Evolutionary conservation across 2,329 filamentous ascomycete species (phyloP).

Genomic region (Curvularia spicifera): DNA sequence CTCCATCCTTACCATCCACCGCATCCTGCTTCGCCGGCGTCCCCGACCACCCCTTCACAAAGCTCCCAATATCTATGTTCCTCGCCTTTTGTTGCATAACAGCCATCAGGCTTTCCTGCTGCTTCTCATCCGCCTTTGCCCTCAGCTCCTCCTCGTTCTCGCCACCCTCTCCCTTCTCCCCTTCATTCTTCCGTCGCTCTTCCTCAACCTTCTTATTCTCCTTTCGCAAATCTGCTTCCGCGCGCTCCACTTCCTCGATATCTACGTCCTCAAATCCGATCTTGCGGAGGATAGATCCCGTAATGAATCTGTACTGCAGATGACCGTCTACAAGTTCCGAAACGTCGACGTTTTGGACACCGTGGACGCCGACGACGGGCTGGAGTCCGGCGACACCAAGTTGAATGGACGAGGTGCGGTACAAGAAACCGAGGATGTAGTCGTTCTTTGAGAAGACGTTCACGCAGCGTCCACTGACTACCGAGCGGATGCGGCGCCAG

Average conservation of each 20-base stretch:
- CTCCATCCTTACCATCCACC: slow-evolving; percentile 3
- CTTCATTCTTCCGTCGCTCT: slow-evolving; percentile 25
- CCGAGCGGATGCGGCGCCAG: slow-evolving; percentile 78
- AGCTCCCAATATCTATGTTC: slow-evolving; percentile 25
- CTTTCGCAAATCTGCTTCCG: slow-evolving; percentile 54
- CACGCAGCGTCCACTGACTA: slow-evolving; percentile 81
- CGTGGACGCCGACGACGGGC: slow-evolving; percentile 69
- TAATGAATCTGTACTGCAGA: slow-evolving; percentile 58
- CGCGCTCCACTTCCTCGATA: slow-evolving; percentile 53
- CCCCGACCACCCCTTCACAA: slow-evolving; percentile 11
- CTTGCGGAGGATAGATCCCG: slow-evolving; percentile 58
- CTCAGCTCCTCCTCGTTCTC: slow-evolving; percentile 49
- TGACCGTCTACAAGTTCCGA: slow-evolving; percentile 59
- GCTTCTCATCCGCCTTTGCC: slow-evolving; percentile 53
- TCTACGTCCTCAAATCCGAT: slow-evolving; percentile 62
- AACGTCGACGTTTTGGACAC: slow-evolving; percentile 66
- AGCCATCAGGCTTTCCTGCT: slow-evolving; percentile 52
- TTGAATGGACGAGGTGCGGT: slow-evolving; percentile 82
- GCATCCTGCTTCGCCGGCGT: slow-evolving; percentile 5
- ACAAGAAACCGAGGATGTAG: slow-evolving; percentile 84
- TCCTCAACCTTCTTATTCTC: slow-evolving; percentile 44
- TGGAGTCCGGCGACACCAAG: slow-evolving; percentile 85
- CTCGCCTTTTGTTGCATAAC: slow-evolving; percentile 54
- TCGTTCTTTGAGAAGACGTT: slow-evolving; percentile 91
- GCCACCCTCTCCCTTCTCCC: slow-evolving; percentile 26